These are phyloP conservation scores for Vitis amurensis DNA, from an alignment of 164 flowering plant species.

Conservation along the genomic window DNA sequence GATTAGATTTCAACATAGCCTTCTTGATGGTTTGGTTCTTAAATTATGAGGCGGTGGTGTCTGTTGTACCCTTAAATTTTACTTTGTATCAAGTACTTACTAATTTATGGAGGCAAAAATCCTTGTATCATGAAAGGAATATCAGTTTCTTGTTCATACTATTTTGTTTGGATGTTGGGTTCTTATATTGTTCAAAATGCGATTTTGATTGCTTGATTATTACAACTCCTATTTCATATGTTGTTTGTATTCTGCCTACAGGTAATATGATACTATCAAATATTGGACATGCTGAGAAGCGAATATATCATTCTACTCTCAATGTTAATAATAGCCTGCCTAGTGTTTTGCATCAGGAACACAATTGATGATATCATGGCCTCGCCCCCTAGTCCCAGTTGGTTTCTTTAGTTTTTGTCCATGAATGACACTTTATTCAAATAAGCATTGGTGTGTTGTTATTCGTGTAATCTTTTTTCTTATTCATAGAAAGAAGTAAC, in stretches of 20 bases:
- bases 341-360: constrained; percentile 47
- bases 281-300: constrained; percentile 86
- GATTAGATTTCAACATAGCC: too few relatives aligned
- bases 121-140: too few relatives aligned
- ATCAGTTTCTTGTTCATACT: too few relatives aligned
- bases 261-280: constrained; percentile 74
- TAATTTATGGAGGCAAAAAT: too few relatives aligned
- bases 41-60: too few relatives aligned
- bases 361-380: constrained; percentile 66
- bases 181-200: too few relatives aligned
- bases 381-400: constrained; percentile 32
- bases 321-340: constrained; percentile 80
- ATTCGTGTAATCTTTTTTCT: too few relatives aligned
- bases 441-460: too few relatives aligned
- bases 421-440: constrained; percentile 1
- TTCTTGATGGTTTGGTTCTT: too few relatives aligned
- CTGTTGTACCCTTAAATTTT: too few relatives aligned
- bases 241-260: constrained; percentile 32
- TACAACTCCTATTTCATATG: not conserved
- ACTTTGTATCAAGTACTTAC: too few relatives aligned
- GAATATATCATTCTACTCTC: constrained; percentile 84
- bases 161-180: too few relatives aligned
- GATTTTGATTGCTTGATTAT: not conserved
- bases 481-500: not conserved
- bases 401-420: constrained; percentile 36